Evolutionary conservation across 148 eudicot genomes (phyloP), one percentile per base, ranked within the genome.

Genomic region (Drosera capensis): DNA sequence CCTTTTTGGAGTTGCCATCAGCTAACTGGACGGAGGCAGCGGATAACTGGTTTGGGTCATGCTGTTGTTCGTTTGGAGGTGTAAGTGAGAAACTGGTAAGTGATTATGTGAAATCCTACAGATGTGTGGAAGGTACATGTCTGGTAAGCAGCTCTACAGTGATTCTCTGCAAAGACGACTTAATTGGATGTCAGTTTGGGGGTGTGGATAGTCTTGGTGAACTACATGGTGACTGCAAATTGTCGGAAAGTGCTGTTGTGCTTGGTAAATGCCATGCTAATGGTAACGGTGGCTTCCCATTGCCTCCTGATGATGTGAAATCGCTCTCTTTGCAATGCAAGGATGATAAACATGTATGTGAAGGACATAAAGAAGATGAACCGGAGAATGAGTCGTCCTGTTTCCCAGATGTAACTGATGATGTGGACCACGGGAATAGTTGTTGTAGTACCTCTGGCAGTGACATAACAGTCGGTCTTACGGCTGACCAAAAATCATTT

Each of bases 21-120:
- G 73, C 68, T 29, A 77, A 85, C 68, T 92, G 94, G 99, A 70
- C 75, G 41, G 99, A 81, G 58, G 77, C 55, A 39, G 94, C 99
- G 40, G 99, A 85, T 64, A 85, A 92, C 48, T 92, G 99, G 95
- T 92, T 92, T 74, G 95, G 95, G 47, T 45, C 71, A 40, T 92
- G 95, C 45, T 92, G 99, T 48, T 85, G 95, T 50, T 85, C 95
- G 14, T 92, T 90, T 70, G 99, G 95, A 36, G 93, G 94, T 22
- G 58, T 74, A 48, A 73, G 88, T 61, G 88, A 92, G 70, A 71
- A 85, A 62, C 48, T 85, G 50, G 99, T 92, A n/a, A 60, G 65
- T 9, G 62, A 50, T 18, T 92, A 73, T 63, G 95, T 71, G 35
- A 64, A 74, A 49, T 71, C 85, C 30, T 85, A 92, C 48, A 52